A percentile compares a stretch with the other conserved stretches of the same genome.
Evolutionary conservation across 148 eudicot genomes (phyloP).

Genomic region (Rhododendron kiyosumense): DNA sequence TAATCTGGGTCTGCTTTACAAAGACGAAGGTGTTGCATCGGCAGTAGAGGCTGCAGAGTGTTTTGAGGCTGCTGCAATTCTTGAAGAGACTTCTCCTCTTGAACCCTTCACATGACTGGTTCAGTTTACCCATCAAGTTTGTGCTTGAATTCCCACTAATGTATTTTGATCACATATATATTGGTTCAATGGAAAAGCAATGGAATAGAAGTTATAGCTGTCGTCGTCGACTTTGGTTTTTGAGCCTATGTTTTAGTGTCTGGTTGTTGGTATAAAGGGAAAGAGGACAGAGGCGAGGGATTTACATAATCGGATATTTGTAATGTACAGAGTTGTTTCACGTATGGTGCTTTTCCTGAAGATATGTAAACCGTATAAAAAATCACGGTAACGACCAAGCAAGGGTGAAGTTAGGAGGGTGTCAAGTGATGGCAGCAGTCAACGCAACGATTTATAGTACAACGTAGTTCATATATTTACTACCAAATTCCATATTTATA

Average conservation of each 20-base stretch:
- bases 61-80: slow-evolving; percentile 65
- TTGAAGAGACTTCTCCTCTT: slow-evolving; percentile 70
- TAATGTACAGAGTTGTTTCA: not conserved
- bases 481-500: not conserved
- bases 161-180: not conserved
- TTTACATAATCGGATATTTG: not conserved
- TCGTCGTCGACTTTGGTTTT: not conserved
- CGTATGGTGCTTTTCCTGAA: not conserved
- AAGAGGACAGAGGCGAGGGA: not conserved
- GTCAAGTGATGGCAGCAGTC: too few species aligned
- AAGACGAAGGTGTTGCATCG: slow-evolving; percentile 32
- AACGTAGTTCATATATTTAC: too few species aligned
- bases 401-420: too few species aligned
- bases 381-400: not conserved
- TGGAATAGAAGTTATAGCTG: not conserved
- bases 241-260: not conserved
- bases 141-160: not conserved
- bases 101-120: slow-evolving; percentile 71
- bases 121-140: not conserved
- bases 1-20: slow-evolving; percentile 67
- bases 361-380: not conserved
- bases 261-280: not conserved
- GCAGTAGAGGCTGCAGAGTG: slow-evolving; percentile 70
- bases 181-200: not conserved
- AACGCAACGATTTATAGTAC: too few species aligned